Percentiles rank a stretch among this genome's conserved stretches.
phyloP scores from a whole-genome alignment of 1,284 basidiomycete species.

The Spongiforma sp. region DNA sequence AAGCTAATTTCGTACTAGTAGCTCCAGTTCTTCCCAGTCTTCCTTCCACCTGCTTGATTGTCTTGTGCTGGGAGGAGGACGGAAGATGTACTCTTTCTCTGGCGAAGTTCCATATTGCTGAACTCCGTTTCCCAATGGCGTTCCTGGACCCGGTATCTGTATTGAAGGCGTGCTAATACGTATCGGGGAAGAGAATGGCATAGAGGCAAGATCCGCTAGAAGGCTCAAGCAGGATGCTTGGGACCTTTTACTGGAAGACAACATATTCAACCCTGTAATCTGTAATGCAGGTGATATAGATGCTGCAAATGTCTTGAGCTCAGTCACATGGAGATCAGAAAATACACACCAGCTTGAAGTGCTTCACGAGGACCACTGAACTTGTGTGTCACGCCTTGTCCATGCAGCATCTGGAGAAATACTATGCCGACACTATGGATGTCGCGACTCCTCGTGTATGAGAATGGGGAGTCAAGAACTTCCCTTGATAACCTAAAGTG shows the following conservation, averaged over 20 bases:
- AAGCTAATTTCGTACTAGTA: slow-evolving; percentile 53
- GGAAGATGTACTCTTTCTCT: slow-evolving; percentile 64
- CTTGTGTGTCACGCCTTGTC: slow-evolving; percentile 63
- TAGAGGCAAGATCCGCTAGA: slow-evolving; percentile 43
- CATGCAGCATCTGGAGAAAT: slow-evolving; percentile 77
- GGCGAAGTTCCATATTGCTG: slow-evolving; percentile 58
- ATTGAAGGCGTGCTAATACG: slow-evolving; percentile 30
- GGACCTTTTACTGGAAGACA: slow-evolving; percentile 59
- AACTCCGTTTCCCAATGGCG: slow-evolving; percentile 47
- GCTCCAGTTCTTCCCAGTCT: slow-evolving; percentile 83
- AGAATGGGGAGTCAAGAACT: slow-evolving; percentile 68
- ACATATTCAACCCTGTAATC: slow-evolving; percentile 59
- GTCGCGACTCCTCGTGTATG: slow-evolving; percentile 74
- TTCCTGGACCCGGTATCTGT: slow-evolving; percentile 28
- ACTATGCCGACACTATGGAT: slow-evolving; percentile 78
- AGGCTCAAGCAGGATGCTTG: slow-evolving; percentile 55
- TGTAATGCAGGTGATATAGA: slow-evolving; percentile 55
- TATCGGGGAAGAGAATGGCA: slow-evolving; percentile 20
- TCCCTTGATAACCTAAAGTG: slow-evolving; percentile 65
- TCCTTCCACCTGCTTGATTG: slow-evolving; percentile 80
- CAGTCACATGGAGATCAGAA: neutral
- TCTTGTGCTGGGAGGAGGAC: slow-evolving; percentile 45
- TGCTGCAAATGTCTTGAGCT: slow-evolving; percentile 41
- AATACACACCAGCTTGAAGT: slow-evolving; percentile 47
- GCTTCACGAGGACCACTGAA: slow-evolving; percentile 49